A percentile compares a stretch with the other conserved stretches of the same genome.
Conservation (phyloP, 106 monocot species). For the Dendrobium chrysotoxum region DNA sequence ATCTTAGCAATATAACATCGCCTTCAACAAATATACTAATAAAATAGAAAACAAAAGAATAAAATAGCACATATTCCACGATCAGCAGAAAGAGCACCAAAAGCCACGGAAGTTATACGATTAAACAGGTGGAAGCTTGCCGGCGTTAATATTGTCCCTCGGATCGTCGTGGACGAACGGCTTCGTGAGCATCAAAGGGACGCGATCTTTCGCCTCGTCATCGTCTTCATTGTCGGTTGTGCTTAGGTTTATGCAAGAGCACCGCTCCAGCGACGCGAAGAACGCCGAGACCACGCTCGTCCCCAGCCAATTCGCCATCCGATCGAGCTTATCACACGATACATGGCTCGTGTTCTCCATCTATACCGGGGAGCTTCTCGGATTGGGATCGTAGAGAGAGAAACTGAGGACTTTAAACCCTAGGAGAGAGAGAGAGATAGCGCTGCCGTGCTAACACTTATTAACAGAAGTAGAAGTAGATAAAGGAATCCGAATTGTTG, state of each 20-base stretch:
- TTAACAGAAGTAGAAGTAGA: too few species aligned
- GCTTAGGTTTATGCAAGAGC: constrained; percentile 40
- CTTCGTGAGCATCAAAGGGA: constrained; percentile 33
- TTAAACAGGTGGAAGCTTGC: constrained; percentile 9
- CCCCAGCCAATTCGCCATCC: constrained; percentile 32
- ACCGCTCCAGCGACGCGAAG: constrained; percentile 37
- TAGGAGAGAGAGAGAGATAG: neutral
- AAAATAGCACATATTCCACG: neutral
- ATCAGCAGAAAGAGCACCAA: neutral
- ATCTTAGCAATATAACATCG: neutral
- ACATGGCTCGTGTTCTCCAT: constrained; percentile 24
- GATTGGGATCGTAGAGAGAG: neutral
- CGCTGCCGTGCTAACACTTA: too few species aligned
- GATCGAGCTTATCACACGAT: constrained; percentile 33
- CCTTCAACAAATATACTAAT: neutral
- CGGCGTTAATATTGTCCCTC: neutral
- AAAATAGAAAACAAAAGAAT: neutral
- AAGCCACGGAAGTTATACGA: neutral
- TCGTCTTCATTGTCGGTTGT: constrained; percentile 33
- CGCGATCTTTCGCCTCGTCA: constrained; percentile 26
- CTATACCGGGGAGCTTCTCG: neutral
- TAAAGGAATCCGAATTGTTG: neutral
- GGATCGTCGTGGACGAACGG: constrained; percentile 9
- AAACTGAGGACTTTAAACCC: neutral
- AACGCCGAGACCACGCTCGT: constrained; percentile 38